These are phyloP conservation scores for Lactarius sanguifluus DNA, from an alignment of 768 basidiomycete genomes.

Conservation along the genomic window DNA sequence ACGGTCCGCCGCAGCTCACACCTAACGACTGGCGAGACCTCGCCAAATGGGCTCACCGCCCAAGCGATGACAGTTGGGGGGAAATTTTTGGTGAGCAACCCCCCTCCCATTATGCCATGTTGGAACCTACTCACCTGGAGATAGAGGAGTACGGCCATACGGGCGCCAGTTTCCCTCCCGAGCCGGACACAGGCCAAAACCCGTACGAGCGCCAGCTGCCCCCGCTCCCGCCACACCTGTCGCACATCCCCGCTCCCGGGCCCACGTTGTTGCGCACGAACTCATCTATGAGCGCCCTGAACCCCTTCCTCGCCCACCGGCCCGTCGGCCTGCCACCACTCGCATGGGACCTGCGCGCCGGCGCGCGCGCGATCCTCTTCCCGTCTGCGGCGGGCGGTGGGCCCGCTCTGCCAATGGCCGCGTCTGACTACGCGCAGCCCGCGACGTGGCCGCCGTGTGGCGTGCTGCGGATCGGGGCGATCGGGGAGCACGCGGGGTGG, in stretches of 20 bases:
- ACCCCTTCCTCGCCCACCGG: constrained; percentile 54
- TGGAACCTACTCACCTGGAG: background rate
- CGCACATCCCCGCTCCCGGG: constrained; percentile 38
- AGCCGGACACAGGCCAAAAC: constrained; percentile 4
- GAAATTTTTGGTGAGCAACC: constrained; percentile 35
- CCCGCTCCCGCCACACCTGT: constrained; percentile 39
- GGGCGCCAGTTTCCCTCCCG: background rate
- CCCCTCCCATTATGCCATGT: background rate
- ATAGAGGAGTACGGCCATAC: background rate
- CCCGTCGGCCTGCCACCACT: constrained; percentile 44
- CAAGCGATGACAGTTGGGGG: constrained; percentile 34
- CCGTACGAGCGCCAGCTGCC: constrained; percentile 48
- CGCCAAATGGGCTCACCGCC: constrained; percentile 54
- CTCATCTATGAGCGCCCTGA: constrained; percentile 49
- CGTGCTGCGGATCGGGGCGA: constrained; percentile 55
- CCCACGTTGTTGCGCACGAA: constrained; percentile 37
- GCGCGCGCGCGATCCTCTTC: constrained; percentile 28
- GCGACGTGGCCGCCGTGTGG: constrained; percentile 64
- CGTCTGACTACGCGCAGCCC: constrained; percentile 47
- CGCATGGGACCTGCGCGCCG: constrained; percentile 48
- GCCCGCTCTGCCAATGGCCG: constrained; percentile 32
- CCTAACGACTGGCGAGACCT: constrained; percentile 53
- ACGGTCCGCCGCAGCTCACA: constrained; percentile 25
- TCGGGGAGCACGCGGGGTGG: constrained; percentile 48
- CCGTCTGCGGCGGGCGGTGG: constrained; percentile 21